These are phyloP conservation scores for Neurospora sp. DNA, from an alignment of 495 filamentous ascomycete species.

Conservation along the genomic window DNA sequence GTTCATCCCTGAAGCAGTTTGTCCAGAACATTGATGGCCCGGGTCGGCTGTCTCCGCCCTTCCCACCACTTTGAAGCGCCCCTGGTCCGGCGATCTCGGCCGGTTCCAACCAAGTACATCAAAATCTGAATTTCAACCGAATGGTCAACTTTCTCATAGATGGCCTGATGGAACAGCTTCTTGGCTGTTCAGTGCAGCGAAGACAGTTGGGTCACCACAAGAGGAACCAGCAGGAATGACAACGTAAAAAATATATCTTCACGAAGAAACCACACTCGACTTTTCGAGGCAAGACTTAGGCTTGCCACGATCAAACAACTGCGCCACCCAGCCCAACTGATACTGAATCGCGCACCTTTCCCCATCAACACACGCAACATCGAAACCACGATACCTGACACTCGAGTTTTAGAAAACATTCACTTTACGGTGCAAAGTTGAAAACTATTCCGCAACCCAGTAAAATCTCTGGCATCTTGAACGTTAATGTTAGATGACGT, in stretches of 20 bases:
- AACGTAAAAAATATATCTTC: too few relatives aligned
- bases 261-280: too few relatives aligned
- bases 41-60: neutral
- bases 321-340: neutral
- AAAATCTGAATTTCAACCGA: too few relatives aligned
- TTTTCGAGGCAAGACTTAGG: neutral
- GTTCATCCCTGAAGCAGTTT: neutral
- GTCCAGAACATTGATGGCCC: neutral
- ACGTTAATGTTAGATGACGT: neutral
- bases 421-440: neutral
- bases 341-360: neutral
- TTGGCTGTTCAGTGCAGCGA: too few relatives aligned
- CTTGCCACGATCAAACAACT: neutral
- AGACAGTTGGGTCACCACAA: too few relatives aligned
- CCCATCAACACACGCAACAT: neutral
- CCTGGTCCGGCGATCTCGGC: neutral
- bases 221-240: neutral
- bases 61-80: neutral
- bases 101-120: too few relatives aligned
- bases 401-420: neutral
- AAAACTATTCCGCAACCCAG: neutral
- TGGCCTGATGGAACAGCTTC: neutral
- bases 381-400: neutral
- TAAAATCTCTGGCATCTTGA: neutral
- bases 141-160: too few relatives aligned